Base-by-base conservation (phyloP, 106 monocot species). In the Posidonia australis region DNA sequence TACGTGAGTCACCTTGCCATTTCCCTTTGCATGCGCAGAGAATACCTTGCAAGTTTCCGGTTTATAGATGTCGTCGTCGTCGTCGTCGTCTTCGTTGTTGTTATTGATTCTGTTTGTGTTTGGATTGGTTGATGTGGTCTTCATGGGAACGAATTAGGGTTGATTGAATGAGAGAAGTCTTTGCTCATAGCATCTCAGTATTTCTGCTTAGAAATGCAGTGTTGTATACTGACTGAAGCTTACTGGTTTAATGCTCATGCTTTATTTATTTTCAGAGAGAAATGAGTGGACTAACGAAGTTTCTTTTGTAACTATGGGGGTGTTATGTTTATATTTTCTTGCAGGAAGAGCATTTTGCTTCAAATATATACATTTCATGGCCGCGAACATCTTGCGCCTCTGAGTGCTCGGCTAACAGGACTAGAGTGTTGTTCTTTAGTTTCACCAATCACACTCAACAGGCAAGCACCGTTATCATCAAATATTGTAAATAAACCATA, bases 321-420 rank as follows among this genome's bases (percentile, higher is more conserved):
- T 58, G 26, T 6, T 42, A 29, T 60, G 60, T 6, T 41, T 43
- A 13, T n/a, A 0, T 32, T 29, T 53, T 43, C 5, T 56, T 12
- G 30, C 72, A 72, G 72, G 72, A 72, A 72, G 64, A 72, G 44
- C 72, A 72, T 51, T 45, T 27, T 25, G n/a, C 44, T 55, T 72
- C 53, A 46, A 64, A 55, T 64, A 1, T 72, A 55, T 54, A 54
- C 10, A 55, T 72, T 0, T 28, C 27, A 0, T 72, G 72, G 64
- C 72, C 64, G 23, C 53, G 64, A 30, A n/a, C 32, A 3, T 54
- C 54, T 9, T 64, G 64, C 54, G 43, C 26, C 20, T 55, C 63
- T 7, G 36, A 45, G 18, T 72, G 72, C 44, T 51, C 72, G 18
- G 55, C 42, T 52, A 63, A 44, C 20, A 63, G 63, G 21, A 30